Evolutionary conservation across 306 rosid species (phyloP), one percentile per base, ranked within the genome.

Genomic region (Citrullus mucosospermus): DNA sequence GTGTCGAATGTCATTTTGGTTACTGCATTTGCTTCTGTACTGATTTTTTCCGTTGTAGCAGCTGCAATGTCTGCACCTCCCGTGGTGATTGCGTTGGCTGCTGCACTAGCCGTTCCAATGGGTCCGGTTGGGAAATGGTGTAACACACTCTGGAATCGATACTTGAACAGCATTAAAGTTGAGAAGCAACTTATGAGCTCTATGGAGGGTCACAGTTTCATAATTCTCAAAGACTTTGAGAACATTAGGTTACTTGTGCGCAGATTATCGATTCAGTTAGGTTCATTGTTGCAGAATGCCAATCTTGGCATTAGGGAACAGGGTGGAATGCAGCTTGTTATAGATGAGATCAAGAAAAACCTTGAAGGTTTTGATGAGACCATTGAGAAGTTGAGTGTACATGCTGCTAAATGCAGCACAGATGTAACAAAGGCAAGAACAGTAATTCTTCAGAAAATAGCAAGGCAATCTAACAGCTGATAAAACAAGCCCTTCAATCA

Each of bases 51-150:
- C 0, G 96, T 91, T 66, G 98, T 95, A 78, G 98, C 97, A 17
- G 97, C 95, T 44, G 97, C 97, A 17, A 38, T 95, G 44, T 82
- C 93, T 72, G 96, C 96, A 12, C 96, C 97, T 0, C 97, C 98
- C 0, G 86, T 95, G 48, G 82, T 91, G 6, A 84, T 88, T 12
- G 97, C 98, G 46, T 36, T 95, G 80, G 90, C 91, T 2, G 91
- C 87, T 32, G 96, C 96, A 58, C 59, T 95, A 85, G 82, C 92
- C 66, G 89, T 95, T 81, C 97, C 97, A 0, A 71, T 95, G 36
- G 97, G 96, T 15, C 87, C 98, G 0, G 90, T 92, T 25, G 98
- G 98, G 73, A 95, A 92, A 84, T 95, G 97, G 98, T 90, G 93
- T 62, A 86, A 90, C 83, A 84, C 87, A 5, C 87, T 92, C 25